phyloP scores from a whole-genome alignment of 1,284 basidiomycete genomes.

The Apiotrichum gamsii region DNA sequence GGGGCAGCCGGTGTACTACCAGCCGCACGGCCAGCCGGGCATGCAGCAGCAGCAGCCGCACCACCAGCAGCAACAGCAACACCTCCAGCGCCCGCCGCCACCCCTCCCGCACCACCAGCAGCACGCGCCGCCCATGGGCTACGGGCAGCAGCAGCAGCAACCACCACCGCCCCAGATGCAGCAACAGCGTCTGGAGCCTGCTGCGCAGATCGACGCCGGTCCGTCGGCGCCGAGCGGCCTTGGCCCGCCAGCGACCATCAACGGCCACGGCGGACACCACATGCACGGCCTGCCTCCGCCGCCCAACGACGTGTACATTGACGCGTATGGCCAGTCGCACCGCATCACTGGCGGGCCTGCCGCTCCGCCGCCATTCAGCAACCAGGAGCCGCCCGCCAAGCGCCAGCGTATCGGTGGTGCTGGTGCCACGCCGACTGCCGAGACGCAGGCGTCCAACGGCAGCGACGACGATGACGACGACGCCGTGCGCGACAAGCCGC shows the following conservation, averaged over 20 bases:
- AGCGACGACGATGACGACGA: constrained; percentile 34
- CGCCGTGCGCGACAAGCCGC: constrained; percentile 24
- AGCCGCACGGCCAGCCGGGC: not conserved
- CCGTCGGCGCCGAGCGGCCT: constrained; percentile 10
- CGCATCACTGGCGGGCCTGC: constrained; percentile 13
- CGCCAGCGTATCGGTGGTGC: constrained; percentile 5
- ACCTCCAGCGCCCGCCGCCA: not conserved
- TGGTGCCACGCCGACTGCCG: constrained; percentile 1
- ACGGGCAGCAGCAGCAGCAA: not conserved
- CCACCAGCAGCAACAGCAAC: not conserved
- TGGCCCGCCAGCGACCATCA: constrained; percentile 34
- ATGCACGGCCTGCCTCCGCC: constrained; percentile 27
- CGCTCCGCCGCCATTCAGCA: not conserved
- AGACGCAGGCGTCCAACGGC: constrained; percentile 19
- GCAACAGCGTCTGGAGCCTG: constrained; percentile 5
- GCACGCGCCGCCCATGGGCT: not conserved
- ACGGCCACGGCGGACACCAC: constrained; percentile 22
- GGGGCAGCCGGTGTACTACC: not conserved
- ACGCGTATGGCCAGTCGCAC: constrained; percentile 41
- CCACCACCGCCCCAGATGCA: not conserved
- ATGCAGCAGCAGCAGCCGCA: constrained; percentile 5
- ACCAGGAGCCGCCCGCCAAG: constrained; percentile 23
- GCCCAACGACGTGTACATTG: constrained; percentile 35
- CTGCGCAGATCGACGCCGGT: constrained; percentile 4
- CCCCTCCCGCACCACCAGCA: constrained; percentile 1